phyloP scores from a whole-genome alignment of 2,329 filamentous ascomycete species.

The Pyricularia pennisetigena region DNA sequence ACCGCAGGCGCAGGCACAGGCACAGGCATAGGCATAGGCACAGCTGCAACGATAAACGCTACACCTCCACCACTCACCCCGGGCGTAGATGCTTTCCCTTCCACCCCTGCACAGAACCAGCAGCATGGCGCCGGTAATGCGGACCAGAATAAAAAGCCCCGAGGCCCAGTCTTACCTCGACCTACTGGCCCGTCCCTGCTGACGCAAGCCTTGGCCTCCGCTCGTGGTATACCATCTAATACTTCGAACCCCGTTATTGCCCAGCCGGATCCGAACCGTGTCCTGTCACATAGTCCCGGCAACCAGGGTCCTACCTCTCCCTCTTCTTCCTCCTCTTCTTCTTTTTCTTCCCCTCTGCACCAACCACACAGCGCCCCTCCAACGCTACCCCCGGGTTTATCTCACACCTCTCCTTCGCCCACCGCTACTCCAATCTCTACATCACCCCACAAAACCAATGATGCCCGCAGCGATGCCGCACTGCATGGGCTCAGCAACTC shows the following conservation, averaged over 20 bases:
- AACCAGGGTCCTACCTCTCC: not conserved
- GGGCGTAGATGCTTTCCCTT: slow-evolving; percentile 5
- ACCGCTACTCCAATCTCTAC: slow-evolving; percentile 3
- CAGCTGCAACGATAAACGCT: slow-evolving; percentile 17
- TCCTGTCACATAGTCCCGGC: not conserved
- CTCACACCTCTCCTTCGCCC: not conserved
- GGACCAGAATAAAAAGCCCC: slow-evolving; percentile 37
- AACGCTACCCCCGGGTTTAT: not conserved
- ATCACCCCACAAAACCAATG: slow-evolving; percentile 2
- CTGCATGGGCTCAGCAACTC: not conserved
- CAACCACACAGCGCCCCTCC: not conserved
- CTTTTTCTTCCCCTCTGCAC: not conserved
- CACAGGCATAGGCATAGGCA: slow-evolving; percentile 4
- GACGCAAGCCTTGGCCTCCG: slow-evolving; percentile 48
- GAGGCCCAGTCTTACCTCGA: slow-evolving; percentile 30
- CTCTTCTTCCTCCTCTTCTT: not conserved
- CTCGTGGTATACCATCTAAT: slow-evolving; percentile 35
- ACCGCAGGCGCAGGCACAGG: not conserved
- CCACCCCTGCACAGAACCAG: slow-evolving; percentile 1
- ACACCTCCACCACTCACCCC: slow-evolving; percentile 16
- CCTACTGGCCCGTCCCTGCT: slow-evolving; percentile 44
- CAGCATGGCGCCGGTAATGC: slow-evolving; percentile 3
- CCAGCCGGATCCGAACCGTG: slow-evolving; percentile 3
- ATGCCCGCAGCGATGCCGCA: slow-evolving; percentile 2
- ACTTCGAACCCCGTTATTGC: not conserved